Base-by-base conservation (phyloP, 2,329 filamentous ascomycete species). In the Lecanosticta acicola region DNA sequence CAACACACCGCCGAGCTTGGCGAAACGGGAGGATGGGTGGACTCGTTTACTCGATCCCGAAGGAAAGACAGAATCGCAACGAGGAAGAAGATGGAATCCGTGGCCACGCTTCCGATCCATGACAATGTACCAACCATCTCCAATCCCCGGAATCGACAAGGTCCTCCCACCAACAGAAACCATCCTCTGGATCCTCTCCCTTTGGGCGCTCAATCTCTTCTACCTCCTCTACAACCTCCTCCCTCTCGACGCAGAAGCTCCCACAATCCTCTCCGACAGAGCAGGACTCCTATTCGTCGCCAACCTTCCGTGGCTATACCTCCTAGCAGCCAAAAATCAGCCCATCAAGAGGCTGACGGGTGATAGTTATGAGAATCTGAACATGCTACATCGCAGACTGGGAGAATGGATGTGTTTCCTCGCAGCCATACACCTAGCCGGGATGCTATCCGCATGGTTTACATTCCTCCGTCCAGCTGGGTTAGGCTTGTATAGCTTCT, bases 281-380 rank as follows among this genome's bases (percentile, higher is more conserved):
- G 71, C 75, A 32, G 78, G 77, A 3, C 68, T 76, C 34, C 58
- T 81, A 2, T 76, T 77, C 54, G 68, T 69, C 13, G 68, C 70
- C 9, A 77, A 77, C 45, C 62, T 78, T 1, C 73, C 74, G 3
- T 62, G 76, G 32, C 68, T 84, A 2, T 84, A 85, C 59, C 67
- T 84, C 3, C 69, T 85, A 3, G 75, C 78, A 1, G 81, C 82
- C 24, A 85, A 85, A 61, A 84, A 80, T 48, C 80, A 83, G 51
- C 81, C 81, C 0, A 59, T 84, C 26, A 76, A 77, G 47, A 55
- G 71, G 1, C 66, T 85, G 14, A 83, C 80, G 0, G 80, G 81
- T 3, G 74, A 76, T 51, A 83, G 80, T 0, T 85, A 85, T 57
- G 81, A 84, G 62, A 74, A 77, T 3, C 68, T 84, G 34, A 83